Conservation (phyloP, 495 filamentous ascomycete species). For the Daldinia bambusicola region DNA sequence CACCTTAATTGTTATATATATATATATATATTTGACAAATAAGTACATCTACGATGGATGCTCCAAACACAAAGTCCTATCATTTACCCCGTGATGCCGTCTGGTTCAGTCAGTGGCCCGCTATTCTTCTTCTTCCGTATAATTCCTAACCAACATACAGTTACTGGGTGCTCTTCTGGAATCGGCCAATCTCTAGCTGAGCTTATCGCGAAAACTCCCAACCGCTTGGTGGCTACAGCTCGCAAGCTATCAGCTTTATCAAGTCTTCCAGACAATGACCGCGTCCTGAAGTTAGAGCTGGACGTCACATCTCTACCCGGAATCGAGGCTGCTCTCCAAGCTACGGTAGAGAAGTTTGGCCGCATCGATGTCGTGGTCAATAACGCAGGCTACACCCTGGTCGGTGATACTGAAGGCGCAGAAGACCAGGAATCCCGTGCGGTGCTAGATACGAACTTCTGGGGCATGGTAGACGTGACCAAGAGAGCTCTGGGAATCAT, state of each 20-base stretch:
- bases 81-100: constrained; percentile 58
- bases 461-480: constrained; percentile 59
- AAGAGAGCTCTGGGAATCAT: constrained; percentile 58
- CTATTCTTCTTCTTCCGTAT: constrained; percentile 10
- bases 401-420: constrained; percentile 60
- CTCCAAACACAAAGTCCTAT: constrained; percentile 53
- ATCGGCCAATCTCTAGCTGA: constrained; percentile 59
- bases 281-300: constrained; percentile 57
- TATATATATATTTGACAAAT: too few species aligned
- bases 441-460: constrained; percentile 66
- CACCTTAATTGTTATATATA: background rate
- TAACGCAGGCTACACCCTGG: constrained; percentile 64
- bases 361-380: constrained; percentile 67
- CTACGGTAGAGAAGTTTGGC: constrained; percentile 52
- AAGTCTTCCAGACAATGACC: constrained; percentile 49
- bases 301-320: constrained; percentile 56
- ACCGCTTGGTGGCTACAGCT: constrained; percentile 63
- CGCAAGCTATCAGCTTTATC: constrained; percentile 51
- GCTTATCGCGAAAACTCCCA: constrained; percentile 50
- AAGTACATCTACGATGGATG: constrained; percentile 39
- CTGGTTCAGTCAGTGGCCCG: constrained; percentile 59
- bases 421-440: constrained; percentile 52
- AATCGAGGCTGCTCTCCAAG: constrained; percentile 55
- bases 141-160: constrained; percentile 36
- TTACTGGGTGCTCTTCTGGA: constrained; percentile 63